Percentiles rank a stretch among this genome's conserved stretches.
These are phyloP conservation scores for Phalaenopsis hybrid DNA, from an alignment of 116 monocot genomes.

Conservation along the genomic window DNA sequence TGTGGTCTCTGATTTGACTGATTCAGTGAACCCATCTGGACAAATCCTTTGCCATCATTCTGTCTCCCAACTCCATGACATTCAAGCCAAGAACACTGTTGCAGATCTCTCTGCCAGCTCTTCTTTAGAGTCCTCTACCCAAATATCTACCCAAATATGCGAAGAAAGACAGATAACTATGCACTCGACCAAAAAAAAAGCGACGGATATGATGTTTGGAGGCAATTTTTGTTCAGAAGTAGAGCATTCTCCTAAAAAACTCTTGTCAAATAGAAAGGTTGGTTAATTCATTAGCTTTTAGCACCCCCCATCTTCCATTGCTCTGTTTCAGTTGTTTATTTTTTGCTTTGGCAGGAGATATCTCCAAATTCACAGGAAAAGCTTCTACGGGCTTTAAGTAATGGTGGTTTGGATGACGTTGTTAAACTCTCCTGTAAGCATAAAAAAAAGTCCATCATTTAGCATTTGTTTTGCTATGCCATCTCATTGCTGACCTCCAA, in stretches of 20 bases:
- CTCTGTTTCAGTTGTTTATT: background rate
- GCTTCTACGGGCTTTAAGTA: constrained; percentile 32
- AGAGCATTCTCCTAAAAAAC: constrained; percentile 24
- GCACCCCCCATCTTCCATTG: background rate
- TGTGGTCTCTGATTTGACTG: background rate
- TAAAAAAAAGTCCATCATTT: background rate
- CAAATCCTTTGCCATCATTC: background rate
- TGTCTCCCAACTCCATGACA: background rate
- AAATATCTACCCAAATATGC: too few relatives aligned
- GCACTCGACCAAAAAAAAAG: background rate
- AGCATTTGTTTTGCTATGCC: background rate
- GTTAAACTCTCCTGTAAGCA: constrained; percentile 24
- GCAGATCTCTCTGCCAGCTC: background rate
- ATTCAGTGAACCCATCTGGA: constrained; percentile 1
- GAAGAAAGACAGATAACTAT: constrained; percentile 5
- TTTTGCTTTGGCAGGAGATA: constrained; percentile 33
- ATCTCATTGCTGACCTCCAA: background rate
- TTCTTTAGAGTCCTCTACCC: constrained; percentile 5
- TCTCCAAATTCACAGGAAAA: constrained; percentile 57
- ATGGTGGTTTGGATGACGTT: constrained; percentile 19
- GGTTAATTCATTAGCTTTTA: constrained; percentile 2
- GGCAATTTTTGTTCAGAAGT: background rate
- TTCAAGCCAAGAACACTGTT: background rate
- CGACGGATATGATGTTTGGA: background rate
- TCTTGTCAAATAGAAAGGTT: constrained; percentile 48